Conservation (phyloP, 192 early-diverging fungal species). For the Globomyces pollinis-pini region DNA sequence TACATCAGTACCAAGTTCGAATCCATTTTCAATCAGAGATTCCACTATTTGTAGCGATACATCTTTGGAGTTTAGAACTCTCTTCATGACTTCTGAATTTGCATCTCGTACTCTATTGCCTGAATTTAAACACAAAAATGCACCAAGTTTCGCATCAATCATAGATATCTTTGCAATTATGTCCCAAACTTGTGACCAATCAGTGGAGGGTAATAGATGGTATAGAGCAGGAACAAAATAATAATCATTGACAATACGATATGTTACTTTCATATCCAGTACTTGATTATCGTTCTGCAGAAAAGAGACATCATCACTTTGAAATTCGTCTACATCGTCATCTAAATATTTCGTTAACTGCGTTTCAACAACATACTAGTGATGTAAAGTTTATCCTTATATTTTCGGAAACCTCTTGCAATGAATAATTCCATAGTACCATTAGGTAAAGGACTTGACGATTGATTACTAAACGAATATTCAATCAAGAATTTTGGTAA, state of each 20-base stretch:
- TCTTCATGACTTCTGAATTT: not conserved
- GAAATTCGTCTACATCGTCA: not conserved
- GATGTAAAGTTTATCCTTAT: not conserved
- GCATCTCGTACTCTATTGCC: not conserved
- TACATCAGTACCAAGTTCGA: not conserved
- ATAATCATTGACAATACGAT: not conserved
- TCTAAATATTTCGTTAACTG: too few species aligned
- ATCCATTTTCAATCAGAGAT: not conserved
- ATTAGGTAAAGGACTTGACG: not conserved
- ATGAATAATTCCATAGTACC: not conserved
- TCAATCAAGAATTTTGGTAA: slow-evolving; percentile 1
- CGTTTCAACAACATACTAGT: too few species aligned
- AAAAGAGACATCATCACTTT: not conserved
- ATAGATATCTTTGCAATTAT: not conserved
- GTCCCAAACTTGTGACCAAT: not conserved
- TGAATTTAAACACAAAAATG: not conserved
- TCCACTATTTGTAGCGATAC: not conserved
- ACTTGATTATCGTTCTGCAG: not conserved
- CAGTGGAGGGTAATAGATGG: not conserved
- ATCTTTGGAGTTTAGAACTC: not conserved
- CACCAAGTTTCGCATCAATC: not conserved
- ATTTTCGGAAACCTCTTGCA: not conserved
- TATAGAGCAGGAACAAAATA: slow-evolving; percentile 1
- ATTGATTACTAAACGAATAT: not conserved
- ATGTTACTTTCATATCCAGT: not conserved